A percentile compares a stretch with the other conserved stretches of the same genome.
These are phyloP conservation scores for Euphorbia lathyris DNA, from an alignment of 345 rosid species.

Conservation along the genomic window DNA sequence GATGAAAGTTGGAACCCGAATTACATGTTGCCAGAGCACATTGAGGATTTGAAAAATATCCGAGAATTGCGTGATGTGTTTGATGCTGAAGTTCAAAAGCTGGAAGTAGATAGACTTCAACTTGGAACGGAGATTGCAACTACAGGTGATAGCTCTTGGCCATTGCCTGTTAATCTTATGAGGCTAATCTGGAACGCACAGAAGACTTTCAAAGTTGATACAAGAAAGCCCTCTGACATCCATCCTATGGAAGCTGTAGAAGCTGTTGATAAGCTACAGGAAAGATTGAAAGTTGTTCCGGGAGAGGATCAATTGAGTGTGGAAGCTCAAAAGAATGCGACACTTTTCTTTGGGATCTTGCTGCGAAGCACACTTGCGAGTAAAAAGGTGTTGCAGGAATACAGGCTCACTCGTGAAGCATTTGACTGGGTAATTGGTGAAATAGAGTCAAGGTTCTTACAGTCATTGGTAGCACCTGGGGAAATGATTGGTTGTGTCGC, in stretches of 20 bases:
- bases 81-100: constrained; percentile 91
- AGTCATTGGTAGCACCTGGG: constrained; percentile 91
- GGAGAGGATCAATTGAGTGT: constrained; percentile 86
- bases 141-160: constrained; percentile 90
- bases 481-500: constrained; percentile 99
- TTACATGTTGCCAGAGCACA: constrained; percentile 72
- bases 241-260: constrained; percentile 98
- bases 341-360: constrained; percentile 84
- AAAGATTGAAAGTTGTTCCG: constrained; percentile 90
- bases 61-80: constrained; percentile 87
- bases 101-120: constrained; percentile 77
- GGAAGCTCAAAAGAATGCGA: constrained; percentile 99
- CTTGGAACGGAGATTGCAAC: constrained; percentile 94
- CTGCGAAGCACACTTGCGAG: constrained; percentile 97
- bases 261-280: constrained; percentile 93
- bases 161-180: constrained; percentile 87
- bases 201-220: constrained; percentile 88
- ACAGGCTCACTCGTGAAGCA: constrained; percentile 91
- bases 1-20: constrained; percentile 84
- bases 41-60: constrained; percentile 87
- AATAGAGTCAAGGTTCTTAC: constrained; percentile 87
- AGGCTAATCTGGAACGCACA: constrained; percentile 98
- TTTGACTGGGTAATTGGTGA: constrained; percentile 99
- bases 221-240: constrained; percentile 66
- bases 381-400: constrained; percentile 93